Conservation (phyloP, 441 rosid genomes). For the Populus hybrid region DNA sequence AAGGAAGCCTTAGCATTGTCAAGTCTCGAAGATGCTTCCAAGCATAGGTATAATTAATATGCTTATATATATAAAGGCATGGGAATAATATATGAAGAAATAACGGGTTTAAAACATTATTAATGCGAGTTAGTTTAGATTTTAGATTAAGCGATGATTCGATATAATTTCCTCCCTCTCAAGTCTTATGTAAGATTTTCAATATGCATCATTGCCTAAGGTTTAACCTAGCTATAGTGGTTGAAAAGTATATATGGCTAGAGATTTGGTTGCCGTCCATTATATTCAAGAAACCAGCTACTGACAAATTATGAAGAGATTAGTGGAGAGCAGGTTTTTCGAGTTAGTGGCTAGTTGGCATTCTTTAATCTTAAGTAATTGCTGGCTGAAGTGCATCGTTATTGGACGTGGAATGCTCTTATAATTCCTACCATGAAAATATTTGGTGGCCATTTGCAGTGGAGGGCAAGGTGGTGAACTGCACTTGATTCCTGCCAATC, state of each 20-base stretch:
- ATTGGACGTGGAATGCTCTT: neutral
- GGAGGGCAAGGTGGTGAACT: neutral
- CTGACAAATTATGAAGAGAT: neutral
- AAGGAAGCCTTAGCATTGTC: neutral
- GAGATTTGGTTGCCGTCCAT: conserved; percentile 1
- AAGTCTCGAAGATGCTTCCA: too few relatives aligned
- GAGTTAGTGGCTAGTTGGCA: neutral
- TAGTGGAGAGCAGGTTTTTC: neutral
- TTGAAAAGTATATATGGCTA: conserved; percentile 1
- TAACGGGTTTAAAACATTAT: neutral
- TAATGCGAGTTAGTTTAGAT: neutral
- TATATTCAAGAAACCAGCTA: neutral
- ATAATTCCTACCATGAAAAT: neutral
- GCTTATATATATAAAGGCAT: neutral
- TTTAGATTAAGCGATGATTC: neutral
- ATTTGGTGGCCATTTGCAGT: neutral
- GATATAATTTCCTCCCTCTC: neutral
- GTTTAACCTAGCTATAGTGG: neutral
- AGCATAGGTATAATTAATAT: neutral
- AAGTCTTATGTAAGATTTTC: neutral
- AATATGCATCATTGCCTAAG: neutral
- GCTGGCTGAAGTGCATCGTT: neutral
- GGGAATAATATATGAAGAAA: neutral
- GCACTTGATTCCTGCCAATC: neutral
- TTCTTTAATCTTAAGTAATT: neutral